Percentiles rank a stretch among this genome's conserved stretches.
phyloP scores from a whole-genome alignment of 495 filamentous ascomycete species.

The Neurospora sublineolata region DNA sequence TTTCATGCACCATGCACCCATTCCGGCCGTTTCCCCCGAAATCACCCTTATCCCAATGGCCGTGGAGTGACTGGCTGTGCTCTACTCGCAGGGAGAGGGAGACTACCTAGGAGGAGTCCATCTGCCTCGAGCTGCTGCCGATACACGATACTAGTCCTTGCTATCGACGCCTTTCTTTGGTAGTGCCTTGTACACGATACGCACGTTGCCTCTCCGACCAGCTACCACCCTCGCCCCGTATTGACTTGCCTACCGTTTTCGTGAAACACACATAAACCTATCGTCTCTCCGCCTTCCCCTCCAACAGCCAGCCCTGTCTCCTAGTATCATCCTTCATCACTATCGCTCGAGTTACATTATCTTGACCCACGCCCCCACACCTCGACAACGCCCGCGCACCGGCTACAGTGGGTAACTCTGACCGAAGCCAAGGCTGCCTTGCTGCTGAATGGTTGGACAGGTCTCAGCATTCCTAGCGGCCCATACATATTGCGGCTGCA shows the following conservation, averaged over 20 bases:
- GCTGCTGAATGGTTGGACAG: background rate
- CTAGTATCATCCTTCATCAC: constrained; percentile 6
- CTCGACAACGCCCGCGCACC: constrained; percentile 1
- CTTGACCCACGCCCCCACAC: constrained; percentile 25
- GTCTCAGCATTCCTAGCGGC: constrained; percentile 1
- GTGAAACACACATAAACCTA: constrained; percentile 17
- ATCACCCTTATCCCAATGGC: background rate
- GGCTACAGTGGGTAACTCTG: constrained; percentile 13
- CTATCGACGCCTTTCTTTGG: constrained; percentile 8
- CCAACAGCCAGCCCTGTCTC: background rate
- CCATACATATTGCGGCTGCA: constrained; percentile 18
- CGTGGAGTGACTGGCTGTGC: background rate
- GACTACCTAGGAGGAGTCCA: background rate
- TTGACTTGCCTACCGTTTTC: constrained; percentile 8
- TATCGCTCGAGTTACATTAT: constrained; percentile 2
- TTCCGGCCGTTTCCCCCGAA: background rate
- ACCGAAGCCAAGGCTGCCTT: constrained; percentile 14
- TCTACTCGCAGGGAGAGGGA: background rate
- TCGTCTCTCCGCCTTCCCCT: background rate
- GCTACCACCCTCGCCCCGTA: background rate
- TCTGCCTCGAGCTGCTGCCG: background rate
- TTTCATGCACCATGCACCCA: background rate
- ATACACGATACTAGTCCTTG: background rate
- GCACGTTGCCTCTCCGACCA: background rate
- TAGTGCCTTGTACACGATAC: background rate